phyloP scores from a whole-genome alignment of 2,329 filamentous ascomycete species.

The Verticillium klebahnii region DNA sequence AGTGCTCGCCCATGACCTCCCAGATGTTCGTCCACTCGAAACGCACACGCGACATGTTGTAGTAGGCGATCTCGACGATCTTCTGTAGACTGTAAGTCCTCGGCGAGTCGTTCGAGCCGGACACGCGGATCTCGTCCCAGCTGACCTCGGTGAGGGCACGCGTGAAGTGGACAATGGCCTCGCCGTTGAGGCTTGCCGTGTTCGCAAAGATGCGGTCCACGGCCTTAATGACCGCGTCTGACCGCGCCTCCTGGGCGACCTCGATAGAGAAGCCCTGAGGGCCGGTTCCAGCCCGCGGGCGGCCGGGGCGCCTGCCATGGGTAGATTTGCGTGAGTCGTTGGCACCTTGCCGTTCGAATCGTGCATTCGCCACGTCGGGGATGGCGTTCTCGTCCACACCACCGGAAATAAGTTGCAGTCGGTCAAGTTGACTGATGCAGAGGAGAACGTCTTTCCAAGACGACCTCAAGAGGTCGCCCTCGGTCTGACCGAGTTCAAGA shows the following conservation, averaged over 20 bases:
- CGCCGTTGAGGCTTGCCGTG: constrained; percentile 86
- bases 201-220: constrained; percentile 97
- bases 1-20: constrained; percentile 96
- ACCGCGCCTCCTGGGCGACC: constrained; percentile 86
- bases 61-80: constrained; percentile 97
- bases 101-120: constrained; percentile 90
- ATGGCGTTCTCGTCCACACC: constrained; percentile 91
- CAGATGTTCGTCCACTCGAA: constrained; percentile 99
- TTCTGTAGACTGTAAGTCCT: constrained; percentile 97
- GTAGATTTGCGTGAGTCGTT: constrained; percentile 60
- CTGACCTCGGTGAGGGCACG: constrained; percentile 90
- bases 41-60: constrained; percentile 98
- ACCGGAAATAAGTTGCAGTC: constrained; percentile 89
- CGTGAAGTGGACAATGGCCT: constrained; percentile 94
- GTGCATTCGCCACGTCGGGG: constrained; percentile 84
- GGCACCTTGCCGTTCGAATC: constrained; percentile 56
- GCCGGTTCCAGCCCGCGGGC: constrained; percentile 50
- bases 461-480: constrained; percentile 81
- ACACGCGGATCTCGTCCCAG: constrained; percentile 98
- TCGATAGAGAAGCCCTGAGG: constrained; percentile 68
- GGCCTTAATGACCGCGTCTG: constrained; percentile 85
- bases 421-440: constrained; percentile 92
- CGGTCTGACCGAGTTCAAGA: constrained; percentile 85
- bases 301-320: constrained; percentile 26
- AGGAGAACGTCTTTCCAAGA: constrained; percentile 96